Evolutionary conservation across 768 basidiomycete species (phyloP), one percentile per base, ranked within the genome.

Genomic region (Suillus placidus): DNA sequence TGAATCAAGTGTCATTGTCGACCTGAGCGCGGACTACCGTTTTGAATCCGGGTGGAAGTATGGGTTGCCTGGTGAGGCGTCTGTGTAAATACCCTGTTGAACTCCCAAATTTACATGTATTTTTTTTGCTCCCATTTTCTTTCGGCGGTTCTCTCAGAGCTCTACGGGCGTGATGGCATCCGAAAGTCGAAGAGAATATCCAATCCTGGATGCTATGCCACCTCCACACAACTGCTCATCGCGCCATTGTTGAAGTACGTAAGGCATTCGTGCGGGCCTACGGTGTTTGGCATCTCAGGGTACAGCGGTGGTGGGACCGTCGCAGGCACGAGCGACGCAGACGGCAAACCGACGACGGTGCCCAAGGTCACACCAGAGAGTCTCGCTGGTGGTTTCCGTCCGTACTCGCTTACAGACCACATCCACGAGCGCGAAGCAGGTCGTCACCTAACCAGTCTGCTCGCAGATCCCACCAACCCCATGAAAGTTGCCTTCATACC

Each of bases 391-490:
- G 92, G 89, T 3, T 79, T 98, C 57, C 85, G 88, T 62, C 90
- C 96, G 8, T 99, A 99, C 79, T 73, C 94, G 0, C 80, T 99
- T 57, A 99, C 97, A 16, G 95, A 96, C 77, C 97, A 99, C 79
- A 97, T 99, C 73, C 97, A 99, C 82, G 97, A 99, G 77, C 92
- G 97, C 54, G 97, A 99, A 79, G 94, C 96, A 0, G 88, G 90
- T 3, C 81, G 81, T 69, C 97, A 97, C 77, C 88, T 99, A 60
- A 87, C 91, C 9, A 77, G 76, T 4, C 84, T 94, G 42, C 79
- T 89, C 47, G 69, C 77, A 16, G 69, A 75, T 23, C 72, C 73
- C 20, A 64, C 68, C 40, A 62, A 74, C 32, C 68, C 69, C 54
- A 70, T 90, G 62, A 85, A 88, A 70, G 73, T 98, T 60, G 93